Base-by-base conservation (phyloP, 495 filamentous ascomycete species). In the Ascobolus immersus region DNA sequence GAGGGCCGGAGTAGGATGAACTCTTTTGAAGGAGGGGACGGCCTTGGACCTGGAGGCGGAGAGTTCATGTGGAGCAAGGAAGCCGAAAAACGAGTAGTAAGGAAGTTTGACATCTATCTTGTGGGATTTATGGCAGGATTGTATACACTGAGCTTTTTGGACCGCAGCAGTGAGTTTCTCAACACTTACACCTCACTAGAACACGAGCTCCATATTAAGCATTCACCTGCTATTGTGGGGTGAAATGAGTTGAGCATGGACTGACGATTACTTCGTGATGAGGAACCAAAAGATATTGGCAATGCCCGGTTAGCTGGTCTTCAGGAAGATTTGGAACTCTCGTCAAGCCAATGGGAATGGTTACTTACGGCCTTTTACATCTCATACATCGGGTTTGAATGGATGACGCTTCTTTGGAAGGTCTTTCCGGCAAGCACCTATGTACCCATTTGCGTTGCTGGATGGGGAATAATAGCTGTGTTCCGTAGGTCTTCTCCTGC, bases 301-400 rank as follows among this genome's bases (percentile, higher is more conserved):
- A 27, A 27, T 27, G 49, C 49, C 9, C 44, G 33, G 29, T 45
- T 70, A 34, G 67, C 67, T 5, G 67, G 67, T 22, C 60, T 71
- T 49, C 48, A 51, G 13, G 50, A 59, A 12, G 65, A 69, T 39
- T 50, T 72, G 11, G 28, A 54, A 17, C 54, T 73, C 12, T 44
- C 48, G 2, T 55, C 61, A 14, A 53, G 57, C 9, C 48, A 52
- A 23, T 73, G 72, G 36, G 49, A 71, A 41, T 89, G 76, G 76
- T 56, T 82, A 12, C 52, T 82, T 28, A 80, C 73, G 0, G 71
- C 77, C 21, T 86, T 82, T 44, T 82, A 82, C 44, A 73, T 70
- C 14, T 53, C 62, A 2, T 70, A 70, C 37, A 67, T 69, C 23
- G 45, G 36, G 7, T 79, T 78, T 36, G 71, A 79, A 52, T 71